Evolutionary conservation across 2,329 filamentous ascomycete genomes (phyloP), one percentile per base, ranked within the genome.

Genomic region (Metarhizium album): DNA sequence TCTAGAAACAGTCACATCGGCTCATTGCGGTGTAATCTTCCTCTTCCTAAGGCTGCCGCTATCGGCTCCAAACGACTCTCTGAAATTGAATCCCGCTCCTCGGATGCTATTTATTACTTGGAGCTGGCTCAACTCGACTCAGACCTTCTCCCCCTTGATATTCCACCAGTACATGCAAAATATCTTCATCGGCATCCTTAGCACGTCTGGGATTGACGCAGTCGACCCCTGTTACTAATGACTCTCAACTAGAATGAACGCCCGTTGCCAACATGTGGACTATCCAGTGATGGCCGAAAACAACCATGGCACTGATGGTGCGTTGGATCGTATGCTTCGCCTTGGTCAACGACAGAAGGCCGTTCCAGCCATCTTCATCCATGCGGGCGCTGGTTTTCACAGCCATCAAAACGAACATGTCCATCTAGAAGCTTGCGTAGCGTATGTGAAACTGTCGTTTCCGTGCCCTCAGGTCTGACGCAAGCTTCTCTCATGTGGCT

Each of bases 321-420:
- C 69, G 31, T 55, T 69, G 18, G 71, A 74, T 53, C 69, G 65
- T 33, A 62, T 67, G 51, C 57, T 66, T 45, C 70, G 66, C 42
- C 59, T 65, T 22, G 60, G 57, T 5, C 67, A 68, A 16, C 65
- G 58, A 49, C 55, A 61, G 35, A 68, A 67, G 48, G 61, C 58
- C 42, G 55, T 82, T 9, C 82, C 82, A 52, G 90, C 89, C 53
- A 91, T 98, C 48, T 97, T 95, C 66, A 84, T 98, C 43, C 93
- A 98, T 67, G 93, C 91, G 37, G 93, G 93, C 33, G 93, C 93
- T 16, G 93, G 93, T 3, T 98, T 88, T 61, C 93, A 98, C 66
- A 96, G 90, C 63, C 74, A 80, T 23, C 80, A 86, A 53, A 97
- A 97, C 63, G 90, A 98, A 65, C 74, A 77, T 51, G 75, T 87